A percentile compares a stretch with the other conserved stretches of the same genome.
Conservation (phyloP, 257 asterid genomes). For the Jaltomata sinuosa region DNA sequence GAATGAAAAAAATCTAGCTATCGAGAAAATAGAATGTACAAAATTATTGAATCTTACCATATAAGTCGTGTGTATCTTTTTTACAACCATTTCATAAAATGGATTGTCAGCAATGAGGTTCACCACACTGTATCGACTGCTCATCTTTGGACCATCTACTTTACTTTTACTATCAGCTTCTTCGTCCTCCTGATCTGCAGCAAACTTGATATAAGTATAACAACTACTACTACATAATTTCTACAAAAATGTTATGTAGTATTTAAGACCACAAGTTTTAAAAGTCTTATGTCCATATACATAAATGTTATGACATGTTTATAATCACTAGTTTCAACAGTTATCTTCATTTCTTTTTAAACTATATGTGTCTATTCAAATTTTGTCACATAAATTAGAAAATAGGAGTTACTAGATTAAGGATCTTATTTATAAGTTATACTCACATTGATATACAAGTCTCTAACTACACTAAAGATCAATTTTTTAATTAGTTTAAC, state of each 20-base stretch:
- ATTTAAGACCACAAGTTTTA: neutral
- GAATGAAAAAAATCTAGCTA: too few relatives aligned
- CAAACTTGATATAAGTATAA: neutral
- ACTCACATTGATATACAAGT: neutral
- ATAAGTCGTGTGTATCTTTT: too few relatives aligned
- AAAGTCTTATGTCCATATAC: neutral
- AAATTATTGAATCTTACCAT: too few relatives aligned
- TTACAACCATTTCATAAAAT: neutral
- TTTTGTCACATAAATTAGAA: neutral
- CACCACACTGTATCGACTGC: neutral
- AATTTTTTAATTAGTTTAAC: too few relatives aligned
- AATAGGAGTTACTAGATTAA: neutral
- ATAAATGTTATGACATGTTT: neutral
- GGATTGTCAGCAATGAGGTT: neutral
- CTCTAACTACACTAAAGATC: neutral
- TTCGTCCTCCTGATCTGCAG: neutral
- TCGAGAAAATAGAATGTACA: too few relatives aligned
- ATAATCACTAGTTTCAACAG: too few relatives aligned
- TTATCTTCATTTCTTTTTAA: neutral
- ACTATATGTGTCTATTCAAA: neutral
- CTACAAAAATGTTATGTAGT: neutral
- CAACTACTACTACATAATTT: neutral
- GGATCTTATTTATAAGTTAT: neutral
- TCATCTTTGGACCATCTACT: neutral
- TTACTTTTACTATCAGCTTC: neutral